These are phyloP conservation scores for Lantana camara DNA, from an alignment of 257 asterid species.

Conservation along the genomic window DNA sequence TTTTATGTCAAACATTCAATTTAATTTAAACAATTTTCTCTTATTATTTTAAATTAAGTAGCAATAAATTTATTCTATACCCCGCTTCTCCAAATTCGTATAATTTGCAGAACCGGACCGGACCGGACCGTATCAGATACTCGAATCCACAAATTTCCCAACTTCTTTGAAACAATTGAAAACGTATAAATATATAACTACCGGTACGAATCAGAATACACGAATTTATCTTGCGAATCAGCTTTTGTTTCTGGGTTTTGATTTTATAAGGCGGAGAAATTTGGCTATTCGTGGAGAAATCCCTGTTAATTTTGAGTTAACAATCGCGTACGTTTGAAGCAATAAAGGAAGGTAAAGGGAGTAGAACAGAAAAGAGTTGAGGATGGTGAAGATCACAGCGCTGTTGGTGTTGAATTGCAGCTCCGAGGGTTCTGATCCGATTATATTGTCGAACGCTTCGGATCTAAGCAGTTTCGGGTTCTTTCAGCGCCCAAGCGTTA, in stretches of 20 bases:
- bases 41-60: too few relatives aligned
- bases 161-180: not conserved
- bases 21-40: too few relatives aligned
- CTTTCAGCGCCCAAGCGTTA: constrained; percentile 81
- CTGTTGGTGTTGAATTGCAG: constrained; percentile 71
- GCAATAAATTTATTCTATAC: not conserved
- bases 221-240: not conserved
- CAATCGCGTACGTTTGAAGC: not conserved
- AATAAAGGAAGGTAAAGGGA: not conserved
- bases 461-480: constrained; percentile 83
- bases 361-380: not conserved
- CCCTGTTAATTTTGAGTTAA: too few relatives aligned
- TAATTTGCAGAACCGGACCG: not conserved
- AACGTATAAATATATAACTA: not conserved
- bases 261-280: not conserved
- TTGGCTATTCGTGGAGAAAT: not conserved
- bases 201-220: too few relatives aligned
- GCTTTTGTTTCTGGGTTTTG: constrained; percentile 1
- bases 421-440: constrained; percentile 74
- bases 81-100: not conserved
- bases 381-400: constrained; percentile 91
- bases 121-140: constrained; percentile 2
- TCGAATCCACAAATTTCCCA: not conserved
- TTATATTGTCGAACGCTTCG: constrained; percentile 65
- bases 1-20: too few relatives aligned